Percentiles rank a stretch among this genome's conserved stretches.
Evolutionary conservation across 805 yeast species (phyloP).

Genomic region (Cyberlindnera bimundalis): DNA sequence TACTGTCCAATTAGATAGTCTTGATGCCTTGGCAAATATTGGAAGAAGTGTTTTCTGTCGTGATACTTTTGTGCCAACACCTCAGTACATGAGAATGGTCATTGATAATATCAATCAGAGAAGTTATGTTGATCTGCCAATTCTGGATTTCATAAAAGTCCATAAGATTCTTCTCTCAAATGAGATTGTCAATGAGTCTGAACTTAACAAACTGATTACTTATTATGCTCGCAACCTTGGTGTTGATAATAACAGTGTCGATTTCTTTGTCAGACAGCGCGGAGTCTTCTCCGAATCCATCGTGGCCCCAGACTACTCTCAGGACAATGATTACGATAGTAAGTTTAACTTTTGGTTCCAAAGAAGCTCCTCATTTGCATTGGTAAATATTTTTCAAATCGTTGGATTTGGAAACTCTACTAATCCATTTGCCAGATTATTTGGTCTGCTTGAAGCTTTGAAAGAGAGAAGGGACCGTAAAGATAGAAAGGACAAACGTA

Average conservation of each 20-base stretch:
- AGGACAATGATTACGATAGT: conserved; percentile 27
- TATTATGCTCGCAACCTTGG: conserved; percentile 67
- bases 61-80: conserved; percentile 82
- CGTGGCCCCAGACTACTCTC: conserved; percentile 15
- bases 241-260: conserved; percentile 57
- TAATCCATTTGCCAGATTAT: conserved; percentile 74
- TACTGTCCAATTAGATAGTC: conserved; percentile 67
- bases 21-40: conserved; percentile 75
- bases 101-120: conserved; percentile 70
- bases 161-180: conserved; percentile 25
- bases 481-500: conserved; percentile 52
- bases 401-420: conserved; percentile 75
- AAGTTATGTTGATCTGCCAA: conserved; percentile 38
- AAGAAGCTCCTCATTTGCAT: conserved; percentile 71
- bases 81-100: conserved; percentile 70
- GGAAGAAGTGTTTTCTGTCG: conserved; percentile 78
- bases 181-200: conserved; percentile 32
- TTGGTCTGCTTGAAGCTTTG: conserved; percentile 67
- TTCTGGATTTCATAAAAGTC: conserved; percentile 29
- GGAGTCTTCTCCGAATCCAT: conserved; percentile 15
- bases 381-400: conserved; percentile 69
- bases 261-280: conserved; percentile 42
- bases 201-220: conserved; percentile 54
- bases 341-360: conserved; percentile 67
- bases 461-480: conserved; percentile 70